Evolutionary conservation across 495 filamentous ascomycete genomes (phyloP).

Genomic region (Xeromyces bisporus): DNA sequence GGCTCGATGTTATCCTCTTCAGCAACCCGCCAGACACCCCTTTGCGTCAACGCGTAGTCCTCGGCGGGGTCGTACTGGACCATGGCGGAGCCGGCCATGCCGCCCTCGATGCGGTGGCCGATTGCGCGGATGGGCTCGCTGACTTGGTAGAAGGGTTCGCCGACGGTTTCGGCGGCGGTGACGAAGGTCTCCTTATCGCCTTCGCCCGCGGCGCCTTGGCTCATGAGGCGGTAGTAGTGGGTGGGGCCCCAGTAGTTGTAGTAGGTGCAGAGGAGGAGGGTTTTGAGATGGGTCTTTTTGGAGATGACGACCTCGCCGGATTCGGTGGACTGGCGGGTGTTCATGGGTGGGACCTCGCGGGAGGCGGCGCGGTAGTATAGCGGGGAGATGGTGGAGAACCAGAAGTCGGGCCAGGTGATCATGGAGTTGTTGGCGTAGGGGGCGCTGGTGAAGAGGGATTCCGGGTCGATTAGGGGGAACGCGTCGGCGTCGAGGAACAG

Average conservation of each 20-base stretch:
- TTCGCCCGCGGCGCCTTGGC: conserved; percentile 34
- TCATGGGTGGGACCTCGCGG: conserved; percentile 12
- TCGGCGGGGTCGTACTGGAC: conserved; percentile 26
- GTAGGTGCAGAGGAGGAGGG: conserved; percentile 37
- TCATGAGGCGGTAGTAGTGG: conserved; percentile 35
- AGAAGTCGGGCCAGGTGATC: conserved; percentile 41
- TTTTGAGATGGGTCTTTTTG: conserved; percentile 27
- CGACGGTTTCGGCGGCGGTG: conserved; percentile 27
- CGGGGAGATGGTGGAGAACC: conserved; percentile 29
- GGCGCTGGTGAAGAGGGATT: conserved; percentile 17
- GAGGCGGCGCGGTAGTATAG: conserved; percentile 33
- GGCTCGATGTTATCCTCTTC: too few relatives aligned
- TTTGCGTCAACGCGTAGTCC: conserved; percentile 16
- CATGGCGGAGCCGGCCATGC: conserved; percentile 24
- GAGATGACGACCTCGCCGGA: conserved; percentile 36
- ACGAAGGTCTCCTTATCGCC: conserved; percentile 45
- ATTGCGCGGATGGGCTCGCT: conserved; percentile 69
- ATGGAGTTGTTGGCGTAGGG: conserved; percentile 30
- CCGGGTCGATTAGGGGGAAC: conserved; percentile 26
- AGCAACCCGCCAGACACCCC: conserved; percentile 8
- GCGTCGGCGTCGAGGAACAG: conserved; percentile 35
- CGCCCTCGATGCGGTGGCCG: conserved; percentile 47
- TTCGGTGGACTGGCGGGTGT: conserved; percentile 26
- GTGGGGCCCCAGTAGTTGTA: conserved; percentile 41
- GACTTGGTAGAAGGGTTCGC: conserved; percentile 31